Evolutionary conservation across 805 yeast genomes (phyloP).

Genomic region (Starmerella gropengiesseri): DNA sequence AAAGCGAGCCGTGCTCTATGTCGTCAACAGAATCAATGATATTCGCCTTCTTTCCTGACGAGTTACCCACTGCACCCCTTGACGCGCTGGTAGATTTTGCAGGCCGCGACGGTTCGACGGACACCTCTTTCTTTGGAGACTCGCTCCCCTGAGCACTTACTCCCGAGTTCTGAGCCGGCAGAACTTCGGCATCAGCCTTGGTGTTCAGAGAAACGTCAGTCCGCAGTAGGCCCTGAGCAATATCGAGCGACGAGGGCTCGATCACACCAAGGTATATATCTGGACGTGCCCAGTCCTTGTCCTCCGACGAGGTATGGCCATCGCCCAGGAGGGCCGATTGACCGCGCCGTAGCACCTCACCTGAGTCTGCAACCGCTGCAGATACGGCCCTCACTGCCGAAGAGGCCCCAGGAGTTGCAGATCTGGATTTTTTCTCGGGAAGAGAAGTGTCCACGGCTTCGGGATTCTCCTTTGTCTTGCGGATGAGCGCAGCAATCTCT

Average conservation of each 20-base stretch:
- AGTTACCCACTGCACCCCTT: no score
- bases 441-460: slow-evolving; percentile 12
- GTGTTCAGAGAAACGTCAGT: no score
- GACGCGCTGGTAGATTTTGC: no score
- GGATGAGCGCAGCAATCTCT: slow-evolving; percentile 48
- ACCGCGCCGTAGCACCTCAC: neutral
- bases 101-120: no score
- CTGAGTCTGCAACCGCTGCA: no score
- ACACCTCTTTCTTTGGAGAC: no score
- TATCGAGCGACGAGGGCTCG: neutral
- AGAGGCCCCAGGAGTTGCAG: neutral
- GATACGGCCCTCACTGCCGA: no score
- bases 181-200: no score
- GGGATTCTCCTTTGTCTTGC: slow-evolving; percentile 20
- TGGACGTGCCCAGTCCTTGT: neutral
- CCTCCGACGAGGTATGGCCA: neutral
- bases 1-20: slow-evolving; percentile 9
- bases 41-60: slow-evolving; percentile 17
- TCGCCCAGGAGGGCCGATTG: neutral
- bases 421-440: slow-evolving; percentile 5
- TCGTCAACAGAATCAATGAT: slow-evolving; percentile 20
- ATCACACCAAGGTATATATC: neutral
- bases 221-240: no score
- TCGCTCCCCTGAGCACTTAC: no score
- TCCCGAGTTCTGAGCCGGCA: no score